Evolutionary conservation across 2,329 filamentous ascomycete species (phyloP), one percentile per base, ranked within the genome.

Genomic region (Alternaria triticina): DNA sequence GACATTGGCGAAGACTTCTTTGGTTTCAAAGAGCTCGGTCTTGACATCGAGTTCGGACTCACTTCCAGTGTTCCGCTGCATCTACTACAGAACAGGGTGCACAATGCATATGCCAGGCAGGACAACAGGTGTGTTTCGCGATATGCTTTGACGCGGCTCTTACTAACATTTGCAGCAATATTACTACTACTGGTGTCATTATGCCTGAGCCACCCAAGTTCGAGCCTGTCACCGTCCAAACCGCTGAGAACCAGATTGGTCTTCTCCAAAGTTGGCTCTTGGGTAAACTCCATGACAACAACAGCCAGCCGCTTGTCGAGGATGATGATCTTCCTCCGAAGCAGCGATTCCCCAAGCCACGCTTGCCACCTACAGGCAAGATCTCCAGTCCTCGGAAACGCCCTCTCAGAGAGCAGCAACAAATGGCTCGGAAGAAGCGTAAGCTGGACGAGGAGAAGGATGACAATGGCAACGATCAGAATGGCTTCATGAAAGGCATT

Each of bases 1-100:
- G 96, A 99, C 72, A 91, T 99, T 12, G 95, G 94, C 65, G 96
- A 99, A 83, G 96, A 99, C 82, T 99, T 97, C 87, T 99, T 99
- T 75, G 96, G 96, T 27, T 98, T 99, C 87, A 94, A 94, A 77
- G 94, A 97, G 64, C 88, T 99, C 49, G 96, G 96, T 46, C 86
- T 99, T 61, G 94, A 97, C 74, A 91, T 90, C 71, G 96, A 99
- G 77, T 91, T 98, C 77, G 94, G 94, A 17, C 90, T 95, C 30
- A 91, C 91, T 70, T 88, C 98, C 65, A 94, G 92, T 57, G 96
- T 99, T 36, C 96, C 96, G 23, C 86, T 99, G 62, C 96, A 99
- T 82, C 88, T 99, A 20, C 87, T 99, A 27, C 96, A 98, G 77
- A 94, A 93, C 70, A 90, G 95, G 72, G 93, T 99, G 73, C 90